These are phyloP conservation scores for Cymbopogon citratus DNA, from an alignment of 176 grass and related monocot genomes.

Conservation along the genomic window DNA sequence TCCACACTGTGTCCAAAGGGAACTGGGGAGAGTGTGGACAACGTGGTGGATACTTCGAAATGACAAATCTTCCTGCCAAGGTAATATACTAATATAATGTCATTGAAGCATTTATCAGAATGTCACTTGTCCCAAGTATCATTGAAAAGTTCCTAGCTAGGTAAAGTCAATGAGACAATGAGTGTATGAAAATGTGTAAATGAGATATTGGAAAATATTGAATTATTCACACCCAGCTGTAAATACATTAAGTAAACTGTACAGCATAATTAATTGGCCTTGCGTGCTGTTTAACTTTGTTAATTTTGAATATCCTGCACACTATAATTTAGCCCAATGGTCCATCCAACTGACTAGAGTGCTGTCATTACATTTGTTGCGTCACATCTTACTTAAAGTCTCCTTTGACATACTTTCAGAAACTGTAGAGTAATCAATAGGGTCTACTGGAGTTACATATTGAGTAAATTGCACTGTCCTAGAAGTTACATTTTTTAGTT, in stretches of 20 bases:
- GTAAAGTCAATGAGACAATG: not conserved
- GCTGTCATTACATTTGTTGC: conserved; percentile 2
- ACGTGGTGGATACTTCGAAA: conserved; percentile 99
- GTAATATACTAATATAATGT: conserved; percentile 29
- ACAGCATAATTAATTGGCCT: not conserved
- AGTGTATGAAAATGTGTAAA: not conserved
- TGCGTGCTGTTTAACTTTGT: not conserved
- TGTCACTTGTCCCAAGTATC: conserved; percentile 2
- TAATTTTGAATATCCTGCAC: conserved; percentile 1
- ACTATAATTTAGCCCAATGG: not conserved
- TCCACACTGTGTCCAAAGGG: conserved; percentile 98
- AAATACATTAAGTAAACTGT: not conserved
- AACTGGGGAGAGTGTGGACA: conserved; percentile 99
- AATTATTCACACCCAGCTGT: conserved; percentile 9
- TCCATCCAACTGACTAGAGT: not conserved
- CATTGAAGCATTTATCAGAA: conserved; percentile 16
- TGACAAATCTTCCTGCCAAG: conserved; percentile 93
- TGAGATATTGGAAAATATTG: conserved; percentile 11
- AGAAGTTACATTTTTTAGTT: no score
- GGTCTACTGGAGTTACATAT: not conserved
- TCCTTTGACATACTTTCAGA: not conserved
- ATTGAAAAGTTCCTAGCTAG: not conserved
- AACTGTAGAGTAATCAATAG: conserved; percentile 25
- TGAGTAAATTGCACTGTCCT: no score
- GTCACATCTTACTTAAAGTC: conserved; percentile 3